Evolutionary conservation across 495 filamentous ascomycete species (phyloP).

Genomic region (Aspergillus conjunctus): DNA sequence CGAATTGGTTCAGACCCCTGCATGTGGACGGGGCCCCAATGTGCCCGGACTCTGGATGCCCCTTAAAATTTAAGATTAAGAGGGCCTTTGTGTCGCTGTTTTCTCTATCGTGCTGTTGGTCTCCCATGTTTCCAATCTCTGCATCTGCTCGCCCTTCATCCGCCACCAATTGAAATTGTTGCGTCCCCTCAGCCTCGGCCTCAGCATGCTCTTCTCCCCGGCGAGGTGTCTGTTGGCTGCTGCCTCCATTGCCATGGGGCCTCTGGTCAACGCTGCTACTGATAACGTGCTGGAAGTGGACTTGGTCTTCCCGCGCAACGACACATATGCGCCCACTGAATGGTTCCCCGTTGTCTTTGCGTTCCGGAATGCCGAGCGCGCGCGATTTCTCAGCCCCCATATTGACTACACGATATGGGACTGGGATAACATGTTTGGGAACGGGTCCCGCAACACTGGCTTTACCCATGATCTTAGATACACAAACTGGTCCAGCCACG

Average conservation of each 20-base stretch:
- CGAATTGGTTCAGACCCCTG: too few species aligned
- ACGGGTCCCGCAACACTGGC: neutral
- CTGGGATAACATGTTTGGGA: neutral
- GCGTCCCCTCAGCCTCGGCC: too few species aligned
- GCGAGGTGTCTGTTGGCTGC: conserved; percentile 17
- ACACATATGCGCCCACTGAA: conserved; percentile 39
- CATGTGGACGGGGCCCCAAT: too few species aligned
- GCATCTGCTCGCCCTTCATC: too few species aligned
- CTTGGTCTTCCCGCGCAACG: conserved; percentile 45
- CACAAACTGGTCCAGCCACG: neutral
- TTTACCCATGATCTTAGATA: neutral
- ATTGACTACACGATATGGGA: conserved; percentile 18
- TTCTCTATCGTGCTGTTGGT: too few species aligned
- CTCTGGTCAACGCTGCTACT: conserved; percentile 9
- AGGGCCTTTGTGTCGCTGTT: too few species aligned
- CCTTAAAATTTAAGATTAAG: too few species aligned
- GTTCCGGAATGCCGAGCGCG: conserved; percentile 34
- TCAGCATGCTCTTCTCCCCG: neutral
- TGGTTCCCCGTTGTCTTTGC: conserved; percentile 43
- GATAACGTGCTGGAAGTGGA: conserved; percentile 37
- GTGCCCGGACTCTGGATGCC: too few species aligned
- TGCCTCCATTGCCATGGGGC: conserved; percentile 14
- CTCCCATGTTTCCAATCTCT: too few species aligned
- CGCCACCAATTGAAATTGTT: too few species aligned
- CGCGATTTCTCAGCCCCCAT: conserved; percentile 20